Evolutionary conservation across 169 alveolate genomes (phyloP).

Genomic region (Plasmodium coatneyi): DNA sequence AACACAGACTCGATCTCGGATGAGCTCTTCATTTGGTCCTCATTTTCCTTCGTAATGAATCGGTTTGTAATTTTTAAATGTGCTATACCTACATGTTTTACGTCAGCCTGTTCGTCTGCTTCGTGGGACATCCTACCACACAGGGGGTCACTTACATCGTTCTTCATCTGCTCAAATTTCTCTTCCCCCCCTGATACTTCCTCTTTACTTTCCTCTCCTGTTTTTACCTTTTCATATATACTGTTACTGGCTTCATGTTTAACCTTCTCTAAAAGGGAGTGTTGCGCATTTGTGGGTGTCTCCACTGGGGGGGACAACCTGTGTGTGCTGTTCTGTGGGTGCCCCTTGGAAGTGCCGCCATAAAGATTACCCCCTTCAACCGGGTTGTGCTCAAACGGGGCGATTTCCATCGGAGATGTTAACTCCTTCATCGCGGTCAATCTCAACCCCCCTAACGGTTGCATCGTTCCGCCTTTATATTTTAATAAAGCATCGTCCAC

Average conservation of each 20-base stretch:
- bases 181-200: background rate
- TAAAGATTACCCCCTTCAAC: background rate
- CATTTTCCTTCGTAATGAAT: background rate
- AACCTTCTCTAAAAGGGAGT: background rate
- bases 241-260: background rate
- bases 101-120: background rate
- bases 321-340: background rate
- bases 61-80: background rate
- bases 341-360: background rate
- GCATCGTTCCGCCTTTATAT: background rate
- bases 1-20: background rate
- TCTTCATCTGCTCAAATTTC: background rate
- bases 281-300: background rate
- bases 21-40: background rate
- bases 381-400: background rate
- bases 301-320: background rate
- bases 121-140: background rate
- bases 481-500: background rate
- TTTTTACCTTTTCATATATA: background rate
- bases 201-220: background rate
- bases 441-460: background rate
- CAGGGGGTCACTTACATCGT: background rate
- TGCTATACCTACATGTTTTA: background rate
- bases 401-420: background rate
- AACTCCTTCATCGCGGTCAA: background rate